Base-by-base conservation (phyloP, 78 protist genomes). In the Fonticula alba region DNA sequence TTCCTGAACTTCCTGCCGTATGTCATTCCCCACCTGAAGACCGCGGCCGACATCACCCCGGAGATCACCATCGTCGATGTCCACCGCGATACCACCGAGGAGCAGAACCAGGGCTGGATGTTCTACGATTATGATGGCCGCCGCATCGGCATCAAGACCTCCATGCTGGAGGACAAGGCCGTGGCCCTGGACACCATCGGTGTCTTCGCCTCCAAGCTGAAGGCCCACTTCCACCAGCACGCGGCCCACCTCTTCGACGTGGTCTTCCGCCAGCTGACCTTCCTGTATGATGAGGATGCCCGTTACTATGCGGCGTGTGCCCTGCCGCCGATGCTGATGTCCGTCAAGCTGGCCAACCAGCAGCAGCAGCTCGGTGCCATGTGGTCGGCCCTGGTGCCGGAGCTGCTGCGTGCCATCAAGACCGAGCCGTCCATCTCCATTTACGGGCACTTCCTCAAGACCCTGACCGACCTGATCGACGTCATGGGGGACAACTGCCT, bases 1-100 rank as follows among this genome's bases (percentile, higher is more conserved):
- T 86, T 86, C 59, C 47, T 22, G 19, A 88, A 84, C 41, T 86
- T 73, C 72, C 72, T 86, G 35, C 27, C 37, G 0, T 37, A 17
- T 55, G 76, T 75, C 27, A 67, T 85, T 71, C 69, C 69, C 27
- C 82, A 81, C 57, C 62, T 85, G 24, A 27, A 79, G 9, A 37
- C 62, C 24, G 7, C 31, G 13, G 64, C 81, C 47, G 47, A 32
- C 4, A 62, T 60, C 41, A 19, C 20, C 17, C 66, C 71, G 32
- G 74, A 66, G 11, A 60, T 53, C 41, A 15, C 37, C 24, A 32
- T 71, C 13, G 40, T 6, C 26, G 72, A 68, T 11, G 66, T 22
- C 33, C n/a, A 54, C n/a, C n/a, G n/a, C n/a, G 58, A 52, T 5
- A 5, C 10, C n/a, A 11, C 41, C 35, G 69, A 65, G 19, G 32